Base-by-base conservation (phyloP, 2,329 filamentous ascomycete species). In the Ascochyta lentis region DNA sequence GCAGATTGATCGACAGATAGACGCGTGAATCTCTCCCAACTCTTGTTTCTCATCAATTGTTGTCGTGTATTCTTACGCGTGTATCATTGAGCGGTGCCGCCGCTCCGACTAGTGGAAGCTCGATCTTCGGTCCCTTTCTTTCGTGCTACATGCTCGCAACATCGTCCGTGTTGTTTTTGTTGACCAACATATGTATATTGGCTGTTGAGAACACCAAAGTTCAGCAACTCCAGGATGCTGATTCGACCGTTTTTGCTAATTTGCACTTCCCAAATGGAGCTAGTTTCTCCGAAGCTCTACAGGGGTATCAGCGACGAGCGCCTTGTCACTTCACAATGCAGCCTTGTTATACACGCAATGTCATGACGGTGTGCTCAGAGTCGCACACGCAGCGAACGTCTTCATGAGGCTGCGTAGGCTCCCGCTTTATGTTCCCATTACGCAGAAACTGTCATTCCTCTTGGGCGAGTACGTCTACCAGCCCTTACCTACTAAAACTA, bases 381-480 rank as follows among this genome's bases (percentile, higher is more conserved):
- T 40, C 26, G 23, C 23, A 15, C 40, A 54, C 6, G 23, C 8
- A 45, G 15, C 42, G 10, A 35, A 10, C 8, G 23, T 35, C 3
- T 26, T 50, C 44, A 68, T 66, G 66, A 51, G 64, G 51, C 49
- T 68, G 26, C 61, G 59, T 12, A 61, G 48, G 33, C 52, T 68
- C 29, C 43, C 63, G 37, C 56, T 49, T 37, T 45, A 58, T 52
- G 62, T 55, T 41, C 57, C 55, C 44, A 34, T 58, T 16, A 42
- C 59, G n/a, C 55, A 54, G 40, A 64, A 54, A 34, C 39, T 67
- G 22, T 54, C 54, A 9, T 60, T 61, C 34, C 49, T 60, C 43
- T 46, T 64, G 15, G 49, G 57, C 41, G 49, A 43, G 24, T 68
- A 68, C 45, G 46, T 54, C 44, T 69, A 68, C 46, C 45, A 56